A percentile compares a stretch with the other conserved stretches of the same genome.
These are phyloP conservation scores for Ophiosphaerella korrae DNA, from an alignment of 2,329 filamentous ascomycete species.

Conservation along the genomic window DNA sequence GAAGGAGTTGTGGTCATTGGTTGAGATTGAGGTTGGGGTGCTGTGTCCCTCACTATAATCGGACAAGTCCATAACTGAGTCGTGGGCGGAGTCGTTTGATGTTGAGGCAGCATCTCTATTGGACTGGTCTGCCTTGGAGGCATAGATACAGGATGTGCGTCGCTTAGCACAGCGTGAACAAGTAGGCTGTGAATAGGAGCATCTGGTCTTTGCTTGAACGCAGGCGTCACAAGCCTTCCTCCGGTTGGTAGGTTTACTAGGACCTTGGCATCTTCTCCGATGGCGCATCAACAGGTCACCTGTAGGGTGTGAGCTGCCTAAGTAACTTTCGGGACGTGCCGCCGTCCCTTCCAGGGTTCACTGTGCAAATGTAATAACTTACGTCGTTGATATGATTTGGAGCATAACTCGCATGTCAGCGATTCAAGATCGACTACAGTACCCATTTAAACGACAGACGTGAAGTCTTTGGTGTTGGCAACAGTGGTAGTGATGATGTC, in stretches of 20 bases:
- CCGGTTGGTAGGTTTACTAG: neutral
- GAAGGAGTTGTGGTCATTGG: neutral
- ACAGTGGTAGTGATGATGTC: no score
- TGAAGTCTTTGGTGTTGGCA: neutral
- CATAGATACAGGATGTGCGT: neutral
- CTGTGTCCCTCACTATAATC: neutral
- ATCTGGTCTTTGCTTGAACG: neutral
- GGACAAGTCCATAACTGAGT: neutral
- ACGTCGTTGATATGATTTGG: neutral
- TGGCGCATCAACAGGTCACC: neutral
- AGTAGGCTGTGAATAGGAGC: neutral
- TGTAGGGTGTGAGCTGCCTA: neutral
- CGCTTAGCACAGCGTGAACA: slow-evolving; percentile 1
- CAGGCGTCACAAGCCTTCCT: neutral
- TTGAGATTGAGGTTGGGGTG: neutral
- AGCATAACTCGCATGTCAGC: neutral
- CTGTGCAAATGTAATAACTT: neutral
- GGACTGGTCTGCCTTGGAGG: neutral
- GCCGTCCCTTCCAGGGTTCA: no score
- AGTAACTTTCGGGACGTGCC: no score
- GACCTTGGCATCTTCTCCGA: neutral
- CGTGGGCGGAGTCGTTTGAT: neutral
- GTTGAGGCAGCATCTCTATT: neutral
- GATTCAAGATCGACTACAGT: neutral
- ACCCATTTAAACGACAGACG: neutral